Percentiles rank a stretch among this genome's conserved stretches.
These are phyloP conservation scores for Calendula officinalis DNA, from an alignment of 129 eudicot species.

Conservation along the genomic window DNA sequence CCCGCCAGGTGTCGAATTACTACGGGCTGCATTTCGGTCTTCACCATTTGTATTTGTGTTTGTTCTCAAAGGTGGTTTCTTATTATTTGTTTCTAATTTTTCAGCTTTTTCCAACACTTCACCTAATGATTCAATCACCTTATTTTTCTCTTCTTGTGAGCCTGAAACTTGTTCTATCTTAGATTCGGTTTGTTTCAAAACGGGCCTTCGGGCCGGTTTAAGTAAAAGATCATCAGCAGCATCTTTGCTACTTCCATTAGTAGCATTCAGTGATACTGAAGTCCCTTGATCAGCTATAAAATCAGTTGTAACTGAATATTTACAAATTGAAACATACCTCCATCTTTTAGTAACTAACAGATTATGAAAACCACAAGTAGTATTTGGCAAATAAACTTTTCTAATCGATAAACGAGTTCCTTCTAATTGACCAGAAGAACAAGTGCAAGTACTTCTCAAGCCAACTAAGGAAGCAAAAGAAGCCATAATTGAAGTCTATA, in stretches of 20 bases:
- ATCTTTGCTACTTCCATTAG: conserved; percentile 47
- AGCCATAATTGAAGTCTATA: conserved; percentile 47
- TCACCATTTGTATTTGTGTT: conserved; percentile 19
- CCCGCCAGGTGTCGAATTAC: conserved; percentile 18
- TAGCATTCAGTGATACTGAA: conserved; percentile 54
- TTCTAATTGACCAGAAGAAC: conserved; percentile 62
- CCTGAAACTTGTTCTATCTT: conserved; percentile 36
- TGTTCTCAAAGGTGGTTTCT: conserved; percentile 22
- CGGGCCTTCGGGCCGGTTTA: conserved; percentile 63
- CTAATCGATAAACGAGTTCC: conserved; percentile 53
- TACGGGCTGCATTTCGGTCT: conserved; percentile 39
- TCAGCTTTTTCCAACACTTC: conserved; percentile 84
- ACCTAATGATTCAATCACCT: conserved; percentile 75
- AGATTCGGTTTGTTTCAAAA: conserved; percentile 47
- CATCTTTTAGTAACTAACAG: conserved; percentile 62
- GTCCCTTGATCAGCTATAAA: conserved; percentile 71
- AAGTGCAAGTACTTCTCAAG: conserved; percentile 67
- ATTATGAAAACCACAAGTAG: conserved; percentile 47
- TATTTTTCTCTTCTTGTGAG: conserved; percentile 55
- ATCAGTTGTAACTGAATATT: conserved; percentile 72
- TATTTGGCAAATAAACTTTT: conserved; percentile 43
- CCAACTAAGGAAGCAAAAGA: conserved; percentile 82
- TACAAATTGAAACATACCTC: conserved; percentile 77
- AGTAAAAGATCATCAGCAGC: conserved; percentile 52
- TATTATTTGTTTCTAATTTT: conserved; percentile 55